Percentiles rank a stretch among this genome's conserved stretches.
Conservation (phyloP, 2,329 filamentous ascomycete genomes). For the Chaetomiaceae sp. region DNA sequence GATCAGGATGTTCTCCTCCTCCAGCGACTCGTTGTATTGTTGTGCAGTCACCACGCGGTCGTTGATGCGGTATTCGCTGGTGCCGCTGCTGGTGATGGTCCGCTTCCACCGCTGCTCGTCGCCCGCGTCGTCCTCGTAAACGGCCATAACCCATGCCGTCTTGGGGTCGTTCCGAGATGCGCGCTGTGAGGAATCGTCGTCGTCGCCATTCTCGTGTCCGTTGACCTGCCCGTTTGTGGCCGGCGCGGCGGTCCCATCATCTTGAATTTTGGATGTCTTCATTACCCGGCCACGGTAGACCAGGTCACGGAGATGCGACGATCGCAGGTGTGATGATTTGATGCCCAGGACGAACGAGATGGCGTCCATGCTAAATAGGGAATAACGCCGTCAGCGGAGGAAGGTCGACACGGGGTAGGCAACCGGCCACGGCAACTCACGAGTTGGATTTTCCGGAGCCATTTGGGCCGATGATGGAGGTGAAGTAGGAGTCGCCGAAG, state of each 20-base stretch:
- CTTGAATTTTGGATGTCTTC: conserved; percentile 87
- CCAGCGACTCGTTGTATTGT: conserved; percentile 88
- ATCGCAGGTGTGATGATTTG: conserved; percentile 96
- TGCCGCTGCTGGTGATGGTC: conserved; percentile 79
- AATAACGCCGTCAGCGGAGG: conserved; percentile 22
- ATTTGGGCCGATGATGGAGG: conserved; percentile 98
- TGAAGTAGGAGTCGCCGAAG: conserved; percentile 98
- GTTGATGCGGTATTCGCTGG: conserved; percentile 96
- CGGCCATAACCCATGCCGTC: conserved; percentile 97
- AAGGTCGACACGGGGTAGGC: conserved; percentile 4
- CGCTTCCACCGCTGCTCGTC: conserved; percentile 96
- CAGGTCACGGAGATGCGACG: conserved; percentile 86
- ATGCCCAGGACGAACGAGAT: conserved; percentile 99
- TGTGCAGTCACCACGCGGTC: conserved; percentile 81
- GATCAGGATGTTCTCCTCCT: conserved; percentile 93
- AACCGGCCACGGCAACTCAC: conserved; percentile 43
- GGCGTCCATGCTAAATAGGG: conserved; percentile 78
- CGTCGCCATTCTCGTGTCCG: conserved; percentile 54
- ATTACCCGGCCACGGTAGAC: conserved; percentile 94
- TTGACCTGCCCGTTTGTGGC: conserved; percentile 57
- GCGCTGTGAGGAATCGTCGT: conserved; percentile 51
- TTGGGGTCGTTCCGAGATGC: conserved; percentile 78
- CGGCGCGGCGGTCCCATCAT: conserved; percentile 70
- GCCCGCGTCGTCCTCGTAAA: conserved; percentile 95
- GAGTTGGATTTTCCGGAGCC: conserved; percentile 99